These are phyloP conservation scores for Mycena crocata DNA, from an alignment of 768 basidiomycete species.

Conservation along the genomic window DNA sequence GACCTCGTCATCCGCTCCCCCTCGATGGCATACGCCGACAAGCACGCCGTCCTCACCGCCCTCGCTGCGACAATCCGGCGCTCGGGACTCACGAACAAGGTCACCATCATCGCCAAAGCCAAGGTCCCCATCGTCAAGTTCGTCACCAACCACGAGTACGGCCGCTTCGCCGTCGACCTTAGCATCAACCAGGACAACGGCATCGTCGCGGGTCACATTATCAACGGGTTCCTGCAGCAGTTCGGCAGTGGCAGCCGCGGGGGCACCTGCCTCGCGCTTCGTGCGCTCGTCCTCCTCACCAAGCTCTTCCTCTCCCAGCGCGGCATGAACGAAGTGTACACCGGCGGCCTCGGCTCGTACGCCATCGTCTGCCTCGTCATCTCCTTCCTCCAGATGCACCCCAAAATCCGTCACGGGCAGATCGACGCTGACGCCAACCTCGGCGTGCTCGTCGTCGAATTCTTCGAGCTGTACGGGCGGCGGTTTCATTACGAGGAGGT, in stretches of 20 bases:
- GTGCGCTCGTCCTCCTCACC: slow-evolving; percentile 85
- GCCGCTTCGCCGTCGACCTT: slow-evolving; percentile 91
- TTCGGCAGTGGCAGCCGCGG: slow-evolving; percentile 56
- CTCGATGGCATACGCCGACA: slow-evolving; percentile 77
- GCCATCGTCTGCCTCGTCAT: slow-evolving; percentile 93
- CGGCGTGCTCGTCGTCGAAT: slow-evolving; percentile 95
- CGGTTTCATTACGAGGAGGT: slow-evolving; percentile 93
- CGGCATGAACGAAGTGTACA: slow-evolving; percentile 98
- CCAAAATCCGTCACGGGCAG: slow-evolving; percentile 89
- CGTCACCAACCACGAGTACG: slow-evolving; percentile 71
- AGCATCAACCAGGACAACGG: slow-evolving; percentile 94
- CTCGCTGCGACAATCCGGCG: slow-evolving; percentile 84
- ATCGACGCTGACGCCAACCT: slow-evolving; percentile 90
- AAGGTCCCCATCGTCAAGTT: slow-evolving; percentile 99
- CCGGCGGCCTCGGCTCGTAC: slow-evolving; percentile 94
- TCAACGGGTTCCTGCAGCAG: slow-evolving; percentile 82
- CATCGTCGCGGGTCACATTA: slow-evolving; percentile 78
- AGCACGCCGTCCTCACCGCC: slow-evolving; percentile 75
- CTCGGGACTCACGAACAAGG: slow-evolving; percentile 76
- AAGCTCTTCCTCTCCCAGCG: slow-evolving; percentile 92
- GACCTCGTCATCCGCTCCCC: slow-evolving; percentile 91
- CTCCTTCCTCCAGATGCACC: slow-evolving; percentile 97
- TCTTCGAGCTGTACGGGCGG: slow-evolving; percentile 94
- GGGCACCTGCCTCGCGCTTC: slow-evolving; percentile 69
- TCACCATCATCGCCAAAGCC: slow-evolving; percentile 92